Evolutionary conservation across 1,139 yeast genomes (phyloP).

Genomic region (Kluyveromyces marxianus): DNA sequence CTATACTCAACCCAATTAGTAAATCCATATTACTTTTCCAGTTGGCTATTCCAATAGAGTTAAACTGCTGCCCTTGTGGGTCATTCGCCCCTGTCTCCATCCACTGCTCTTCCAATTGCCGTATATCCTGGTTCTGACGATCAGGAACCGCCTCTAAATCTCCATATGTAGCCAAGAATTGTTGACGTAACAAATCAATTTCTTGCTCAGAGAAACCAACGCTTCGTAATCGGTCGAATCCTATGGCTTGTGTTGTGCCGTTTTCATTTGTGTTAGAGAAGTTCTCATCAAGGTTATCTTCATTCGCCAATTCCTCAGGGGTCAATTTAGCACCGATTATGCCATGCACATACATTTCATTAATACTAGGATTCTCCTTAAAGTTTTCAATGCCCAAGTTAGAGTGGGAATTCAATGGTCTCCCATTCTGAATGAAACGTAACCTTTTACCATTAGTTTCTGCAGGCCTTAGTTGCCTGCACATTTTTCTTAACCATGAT

Average conservation of each 20-base stretch:
- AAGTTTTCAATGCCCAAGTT: slow-evolving; percentile 37
- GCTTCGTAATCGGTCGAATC: slow-evolving; percentile 73
- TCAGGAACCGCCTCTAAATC: slow-evolving; percentile 33
- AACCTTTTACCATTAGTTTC: slow-evolving; percentile 44
- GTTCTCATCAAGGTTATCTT: slow-evolving; percentile 49
- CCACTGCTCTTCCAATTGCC: slow-evolving; percentile 84
- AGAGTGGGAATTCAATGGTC: slow-evolving; percentile 55
- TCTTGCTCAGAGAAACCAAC: slow-evolving; percentile 82
- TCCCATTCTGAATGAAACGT: slow-evolving; percentile 67
- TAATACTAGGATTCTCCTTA: slow-evolving; percentile 13
- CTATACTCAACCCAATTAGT: slow-evolving; percentile 54
- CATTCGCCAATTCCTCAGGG: slow-evolving; percentile 52
- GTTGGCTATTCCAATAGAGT: slow-evolving; percentile 27
- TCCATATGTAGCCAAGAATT: slow-evolving; percentile 65
- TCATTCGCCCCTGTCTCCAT: slow-evolving; percentile 66
- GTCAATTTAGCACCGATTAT: slow-evolving; percentile 66
- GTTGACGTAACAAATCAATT: slow-evolving; percentile 61
- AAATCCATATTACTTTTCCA: slow-evolving; percentile 47
- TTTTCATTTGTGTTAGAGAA: slow-evolving; percentile 29
- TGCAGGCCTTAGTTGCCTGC: slow-evolving; percentile 33
- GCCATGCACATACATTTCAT: slow-evolving; percentile 61
- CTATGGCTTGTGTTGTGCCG: slow-evolving; percentile 63
- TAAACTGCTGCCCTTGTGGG: slow-evolving; percentile 20
- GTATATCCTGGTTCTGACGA: slow-evolving; percentile 23
- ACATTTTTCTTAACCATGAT: slow-evolving; percentile 38